Base-by-base conservation (phyloP, 2,329 filamentous ascomycete species). In the Colletotrichum sp. region DNA sequence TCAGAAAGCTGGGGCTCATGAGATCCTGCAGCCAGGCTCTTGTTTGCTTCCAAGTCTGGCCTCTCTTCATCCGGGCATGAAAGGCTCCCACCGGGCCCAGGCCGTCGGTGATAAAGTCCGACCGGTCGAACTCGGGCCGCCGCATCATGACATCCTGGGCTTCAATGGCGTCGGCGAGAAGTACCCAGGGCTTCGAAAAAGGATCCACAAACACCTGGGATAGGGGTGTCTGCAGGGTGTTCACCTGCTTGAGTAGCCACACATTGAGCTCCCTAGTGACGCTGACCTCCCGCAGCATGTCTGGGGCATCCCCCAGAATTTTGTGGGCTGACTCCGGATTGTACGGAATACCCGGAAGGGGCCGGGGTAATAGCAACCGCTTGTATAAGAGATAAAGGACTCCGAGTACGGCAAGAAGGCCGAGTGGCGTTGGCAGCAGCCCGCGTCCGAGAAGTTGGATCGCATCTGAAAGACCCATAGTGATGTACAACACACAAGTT, bases 191-290 rank as follows among this genome's bases (percentile, higher is more conserved):
- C 28, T 81, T 81, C 1, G 78, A 76, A 27, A 88, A 82, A 1
- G 88, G 87, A 11, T 81, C 79, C 68, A 88, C 79, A 79, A 90
- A 90, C 6, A 87, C 80, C 77, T 91, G 89, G 7, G 85, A 79
- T 72, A 90, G 82, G 1, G 87, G 86, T 12, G 83, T 84, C 8
- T 85, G 78, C 63, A 85, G 81, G 81, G 84, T 12, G 11, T 39
- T 44, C 27, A 60, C 64, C 39, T 67, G 57, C 57, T 48, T 48
- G 44, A 48, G 44, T 12, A 48, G 44, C 44, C 44, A 48, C 44
- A 22, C 44, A 2, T 48, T 48, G 44, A 48, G 44, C 44, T 48
- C 44, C 2, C 44, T 48, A 7, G 44, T 48, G 44, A 48, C 44
- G 44, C n/a, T 48, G 44, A 48, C 44, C 44, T 48, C 44, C 19